Evolutionary conservation across 306 rosid species (phyloP), one percentile per base, ranked within the genome.

Genomic region (Medicago lupulina): DNA sequence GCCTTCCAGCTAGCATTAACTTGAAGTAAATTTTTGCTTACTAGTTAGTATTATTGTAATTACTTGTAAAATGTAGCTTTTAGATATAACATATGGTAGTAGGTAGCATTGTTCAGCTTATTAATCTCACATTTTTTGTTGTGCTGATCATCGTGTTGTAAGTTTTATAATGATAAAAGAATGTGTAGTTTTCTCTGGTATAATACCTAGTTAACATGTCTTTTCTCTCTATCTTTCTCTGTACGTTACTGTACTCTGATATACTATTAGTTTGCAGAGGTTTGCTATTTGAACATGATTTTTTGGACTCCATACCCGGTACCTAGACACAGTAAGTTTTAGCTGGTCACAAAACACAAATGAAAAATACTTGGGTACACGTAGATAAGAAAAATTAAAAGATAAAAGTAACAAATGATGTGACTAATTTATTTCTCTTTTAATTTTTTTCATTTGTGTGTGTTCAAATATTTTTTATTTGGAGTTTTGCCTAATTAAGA

Each of bases 1-100:
- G 88, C 76, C 98, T 95, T 81, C 97, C 98, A 55, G 78, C 96
- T 80, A 90, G 73, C 80, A 85, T 95, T 82, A 78, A 70, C 85
- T 41, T 92, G 73, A 79, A 81, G 85, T 95, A 83, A 84, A 36
- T 66, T 79, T 66, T 83, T 73, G 76, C 36, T 57, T 49, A 23
- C 66, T 39, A 0, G 58, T 84, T 70, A 66, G 85, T 70, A 59
- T 80, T 86, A 57, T 16, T 90, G 88, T 86, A 90, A 77, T 75
- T 80, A 84, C 78, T 25, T 83, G 89, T 82, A 89, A 74, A 82
- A 81, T 79, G 87, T 84, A 87, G 89, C 81, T 21, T 76, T 78
- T 79, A 91, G 84, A 50, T 73, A 76, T 83, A 71, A 82, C 83
- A 70, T 79, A 68, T 54, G 82, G 82, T 70, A 59, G 77, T 79